These are phyloP conservation scores for Glycine latifolia DNA, from an alignment of 306 rosid genomes.

Conservation along the genomic window DNA sequence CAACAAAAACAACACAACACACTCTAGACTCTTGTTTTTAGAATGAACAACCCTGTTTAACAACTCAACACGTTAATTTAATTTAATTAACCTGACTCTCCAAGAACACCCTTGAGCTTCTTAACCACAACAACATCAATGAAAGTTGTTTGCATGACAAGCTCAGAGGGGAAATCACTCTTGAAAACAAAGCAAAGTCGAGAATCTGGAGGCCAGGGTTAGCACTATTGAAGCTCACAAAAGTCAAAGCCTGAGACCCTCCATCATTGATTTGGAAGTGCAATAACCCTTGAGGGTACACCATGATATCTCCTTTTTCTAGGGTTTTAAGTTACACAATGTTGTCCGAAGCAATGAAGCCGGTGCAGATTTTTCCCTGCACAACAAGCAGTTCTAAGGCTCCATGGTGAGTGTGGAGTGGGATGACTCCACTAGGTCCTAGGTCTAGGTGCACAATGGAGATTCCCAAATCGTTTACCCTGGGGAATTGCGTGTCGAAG, in stretches of 20 bases:
- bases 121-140: slow-evolving; percentile 64
- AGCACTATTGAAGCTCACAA: slow-evolving; percentile 69
- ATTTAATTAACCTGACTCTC: slow-evolving; percentile 54
- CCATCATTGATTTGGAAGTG: slow-evolving; percentile 78
- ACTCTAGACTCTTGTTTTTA: too few species aligned
- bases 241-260: slow-evolving; percentile 29
- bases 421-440: slow-evolving; percentile 66
- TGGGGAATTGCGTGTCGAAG: slow-evolving; percentile 69
- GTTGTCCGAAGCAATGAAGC: slow-evolving; percentile 69
- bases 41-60: too few species aligned
- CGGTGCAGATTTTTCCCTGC: slow-evolving; percentile 67
- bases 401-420: slow-evolving; percentile 86
- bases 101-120: slow-evolving; percentile 91
- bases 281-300: slow-evolving; percentile 81
- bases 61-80: slow-evolving; percentile 2
- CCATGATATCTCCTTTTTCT: slow-evolving; percentile 74
- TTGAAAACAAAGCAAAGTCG: slow-evolving; percentile 69
- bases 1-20: slow-evolving; percentile 13
- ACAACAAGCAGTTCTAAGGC: slow-evolving; percentile 61
- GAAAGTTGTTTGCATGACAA: slow-evolving; percentile 65
- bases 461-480: slow-evolving; percentile 78
- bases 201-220: slow-evolving; percentile 79
- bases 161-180: slow-evolving; percentile 67
- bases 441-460: slow-evolving; percentile 72
- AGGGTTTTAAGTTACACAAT: slow-evolving; percentile 65